Evolutionary conservation across 2,329 filamentous ascomycete species (phyloP).

Genomic region (Ophiostoma tasmaniense): DNA sequence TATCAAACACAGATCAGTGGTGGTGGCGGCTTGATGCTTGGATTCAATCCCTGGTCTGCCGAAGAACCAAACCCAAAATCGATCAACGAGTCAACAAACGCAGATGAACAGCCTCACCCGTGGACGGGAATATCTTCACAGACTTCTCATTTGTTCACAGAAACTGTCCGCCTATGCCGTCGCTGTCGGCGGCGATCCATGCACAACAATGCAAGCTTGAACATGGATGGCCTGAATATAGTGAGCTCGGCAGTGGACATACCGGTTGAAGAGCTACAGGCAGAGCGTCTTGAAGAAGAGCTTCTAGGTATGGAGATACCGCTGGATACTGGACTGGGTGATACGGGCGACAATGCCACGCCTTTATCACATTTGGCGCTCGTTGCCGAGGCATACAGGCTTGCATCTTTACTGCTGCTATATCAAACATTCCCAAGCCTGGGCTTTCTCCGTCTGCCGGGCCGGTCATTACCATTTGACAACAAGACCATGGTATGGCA

Average conservation of each 20-base stretch:
- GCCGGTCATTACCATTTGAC: slow-evolving; percentile 1
- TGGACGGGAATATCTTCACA: slow-evolving; percentile 1
- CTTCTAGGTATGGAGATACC: slow-evolving; percentile 4
- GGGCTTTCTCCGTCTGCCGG: neutral
- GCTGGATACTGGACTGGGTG: neutral
- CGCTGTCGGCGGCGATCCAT: neutral
- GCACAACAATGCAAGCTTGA: neutral
- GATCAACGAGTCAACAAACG: neutral
- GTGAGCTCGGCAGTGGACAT: neutral
- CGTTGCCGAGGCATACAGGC: slow-evolving; percentile 3
- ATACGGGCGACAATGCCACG: slow-evolving; percentile 1
- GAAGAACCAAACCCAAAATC: neutral
- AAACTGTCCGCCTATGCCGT: neutral
- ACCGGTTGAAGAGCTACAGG: slow-evolving; percentile 4
- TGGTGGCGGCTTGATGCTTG: neutral
- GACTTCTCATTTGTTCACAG: neutral
- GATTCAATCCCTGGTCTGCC: neutral
- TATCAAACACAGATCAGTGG: neutral
- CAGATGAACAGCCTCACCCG: slow-evolving; percentile 1
- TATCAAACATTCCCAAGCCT: slow-evolving; percentile 6
- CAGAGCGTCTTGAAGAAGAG: slow-evolving; percentile 3
- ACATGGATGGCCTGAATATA: neutral
- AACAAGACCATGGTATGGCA: slow-evolving; percentile 7
- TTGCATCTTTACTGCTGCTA: neutral
- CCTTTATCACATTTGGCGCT: neutral